Evolutionary conservation across 2,329 filamentous ascomycete genomes (phyloP).

Genomic region (Parastagonospora nodorum): DNA sequence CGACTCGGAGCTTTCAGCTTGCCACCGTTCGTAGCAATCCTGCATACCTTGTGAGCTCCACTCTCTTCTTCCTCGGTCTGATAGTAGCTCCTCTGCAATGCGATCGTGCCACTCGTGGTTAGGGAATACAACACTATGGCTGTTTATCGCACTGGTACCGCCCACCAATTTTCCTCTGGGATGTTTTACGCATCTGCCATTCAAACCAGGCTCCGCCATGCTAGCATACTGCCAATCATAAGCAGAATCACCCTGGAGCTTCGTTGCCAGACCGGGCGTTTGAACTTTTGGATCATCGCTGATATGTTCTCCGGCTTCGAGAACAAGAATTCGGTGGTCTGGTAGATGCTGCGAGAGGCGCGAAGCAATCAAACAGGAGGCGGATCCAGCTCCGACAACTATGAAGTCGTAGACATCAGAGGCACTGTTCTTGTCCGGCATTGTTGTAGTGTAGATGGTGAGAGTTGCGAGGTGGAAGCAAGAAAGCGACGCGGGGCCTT

Average conservation of each 20-base stretch:
- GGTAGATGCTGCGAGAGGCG: conserved; percentile 21
- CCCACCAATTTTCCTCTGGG: conserved; percentile 24
- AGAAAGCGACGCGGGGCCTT: too few relatives aligned
- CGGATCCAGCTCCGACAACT: conserved; percentile 21
- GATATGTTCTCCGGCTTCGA: conserved; percentile 22
- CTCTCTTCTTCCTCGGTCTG: conserved; percentile 8
- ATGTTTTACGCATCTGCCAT: conserved; percentile 17
- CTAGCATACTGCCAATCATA: conserved; percentile 18
- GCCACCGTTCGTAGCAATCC: conserved; percentile 20
- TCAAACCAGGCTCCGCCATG: conserved; percentile 17
- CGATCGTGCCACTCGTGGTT: conserved; percentile 25
- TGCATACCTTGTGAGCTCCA: conserved; percentile 17
- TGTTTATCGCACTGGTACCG: conserved; percentile 26
- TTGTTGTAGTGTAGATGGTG: too few relatives aligned
- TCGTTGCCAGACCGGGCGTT: conserved; percentile 12
- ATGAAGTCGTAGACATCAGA: conserved; percentile 14
- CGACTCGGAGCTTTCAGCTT: conserved; percentile 5
- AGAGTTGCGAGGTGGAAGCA: too few relatives aligned
- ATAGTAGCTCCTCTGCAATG: conserved; percentile 14
- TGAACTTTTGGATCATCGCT: conserved; percentile 20
- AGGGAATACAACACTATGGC: conserved; percentile 24
- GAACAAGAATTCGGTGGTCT: conserved; percentile 14
- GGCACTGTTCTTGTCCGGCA: too few relatives aligned
- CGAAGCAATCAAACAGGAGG: conserved; percentile 21
- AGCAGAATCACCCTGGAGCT: conserved; percentile 7